A percentile compares a stretch with the other conserved stretches of the same genome.
These are phyloP conservation scores for Isabelozyma heimii DNA, from an alignment of 805 yeast species.

Conservation along the genomic window DNA sequence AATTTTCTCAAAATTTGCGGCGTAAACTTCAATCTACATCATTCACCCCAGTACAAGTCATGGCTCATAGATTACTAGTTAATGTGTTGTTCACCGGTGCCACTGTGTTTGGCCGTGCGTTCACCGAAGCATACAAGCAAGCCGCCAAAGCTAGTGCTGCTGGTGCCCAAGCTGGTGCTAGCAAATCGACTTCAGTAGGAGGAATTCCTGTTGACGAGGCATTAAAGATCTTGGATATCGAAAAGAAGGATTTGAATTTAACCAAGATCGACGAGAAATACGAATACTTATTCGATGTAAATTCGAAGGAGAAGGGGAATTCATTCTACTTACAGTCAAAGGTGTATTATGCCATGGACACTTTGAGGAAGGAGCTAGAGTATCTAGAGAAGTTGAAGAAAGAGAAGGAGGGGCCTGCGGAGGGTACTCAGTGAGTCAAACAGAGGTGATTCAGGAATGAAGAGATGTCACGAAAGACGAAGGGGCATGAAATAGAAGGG, in stretches of 20 bases:
- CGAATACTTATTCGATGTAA: slow-evolving; percentile 80
- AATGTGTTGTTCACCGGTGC: slow-evolving; percentile 94
- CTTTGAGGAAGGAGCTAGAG: slow-evolving; percentile 76
- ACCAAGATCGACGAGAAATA: slow-evolving; percentile 69
- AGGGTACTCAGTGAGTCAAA: not conserved
- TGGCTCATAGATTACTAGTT: slow-evolving; percentile 90
- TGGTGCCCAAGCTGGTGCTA: slow-evolving; percentile 47
- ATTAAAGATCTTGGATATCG: slow-evolving; percentile 83
- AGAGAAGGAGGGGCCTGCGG: slow-evolving; percentile 15
- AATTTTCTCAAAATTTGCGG: not conserved
- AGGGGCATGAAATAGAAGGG: not conserved
- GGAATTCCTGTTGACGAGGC: slow-evolving; percentile 90
- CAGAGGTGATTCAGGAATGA: not conserved
- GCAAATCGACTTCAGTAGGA: slow-evolving; percentile 54
- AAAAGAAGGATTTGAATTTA: slow-evolving; percentile 48
- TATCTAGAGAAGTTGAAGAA: slow-evolving; percentile 46
- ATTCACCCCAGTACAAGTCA: slow-evolving; percentile 6
- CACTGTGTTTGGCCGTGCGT: slow-evolving; percentile 92
- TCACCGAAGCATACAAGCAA: slow-evolving; percentile 94
- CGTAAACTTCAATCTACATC: not conserved
- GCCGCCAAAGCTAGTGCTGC: slow-evolving; percentile 93
- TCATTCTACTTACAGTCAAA: slow-evolving; percentile 91
- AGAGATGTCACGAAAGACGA: not conserved
- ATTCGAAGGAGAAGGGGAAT: slow-evolving; percentile 93
- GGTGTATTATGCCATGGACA: slow-evolving; percentile 91